phyloP scores from a whole-genome alignment of 139 green algal genomes.

The Micractinium sp. region DNA sequence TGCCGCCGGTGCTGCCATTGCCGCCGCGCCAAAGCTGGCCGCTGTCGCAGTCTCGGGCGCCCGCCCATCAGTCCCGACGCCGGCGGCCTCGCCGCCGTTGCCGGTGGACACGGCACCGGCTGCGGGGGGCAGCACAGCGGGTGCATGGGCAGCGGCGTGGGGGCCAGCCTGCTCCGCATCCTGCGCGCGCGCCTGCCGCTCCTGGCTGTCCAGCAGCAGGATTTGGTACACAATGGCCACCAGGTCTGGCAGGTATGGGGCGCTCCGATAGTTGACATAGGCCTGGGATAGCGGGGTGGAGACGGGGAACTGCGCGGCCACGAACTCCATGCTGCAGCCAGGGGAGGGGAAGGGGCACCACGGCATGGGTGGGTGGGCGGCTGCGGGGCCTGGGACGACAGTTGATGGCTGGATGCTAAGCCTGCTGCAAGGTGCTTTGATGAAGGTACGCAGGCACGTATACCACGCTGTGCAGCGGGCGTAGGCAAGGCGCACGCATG shows the following conservation, averaged over 20 bases:
- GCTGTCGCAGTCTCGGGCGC: no score
- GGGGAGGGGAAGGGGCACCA: neutral
- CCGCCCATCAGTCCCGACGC: no score
- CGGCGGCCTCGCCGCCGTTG: no score
- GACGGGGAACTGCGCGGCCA: neutral
- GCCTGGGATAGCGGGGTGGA: neutral
- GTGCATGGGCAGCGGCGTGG: no score
- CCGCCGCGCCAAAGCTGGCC: no score
- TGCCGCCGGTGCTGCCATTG: no score
- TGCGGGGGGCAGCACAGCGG: no score
- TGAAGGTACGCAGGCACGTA: neutral
- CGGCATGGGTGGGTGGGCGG: neutral
- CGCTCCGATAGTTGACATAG: neutral
- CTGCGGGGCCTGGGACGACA: neutral
- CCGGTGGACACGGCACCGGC: no score
- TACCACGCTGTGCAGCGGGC: neutral
- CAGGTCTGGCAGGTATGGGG: constrained; percentile 21
- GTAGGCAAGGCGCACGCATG: neutral
- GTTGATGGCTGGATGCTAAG: no score
- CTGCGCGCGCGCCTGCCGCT: neutral
- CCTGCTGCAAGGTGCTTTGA: no score
- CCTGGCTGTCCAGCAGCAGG: neutral
- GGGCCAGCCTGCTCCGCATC: no score
- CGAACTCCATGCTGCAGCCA: constrained; percentile 2
- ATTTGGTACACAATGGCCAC: constrained; percentile 10